Percentiles rank a stretch among this genome's conserved stretches.
Conservation (phyloP, 2,329 filamentous ascomycete species). For the Massarina eburnea region DNA sequence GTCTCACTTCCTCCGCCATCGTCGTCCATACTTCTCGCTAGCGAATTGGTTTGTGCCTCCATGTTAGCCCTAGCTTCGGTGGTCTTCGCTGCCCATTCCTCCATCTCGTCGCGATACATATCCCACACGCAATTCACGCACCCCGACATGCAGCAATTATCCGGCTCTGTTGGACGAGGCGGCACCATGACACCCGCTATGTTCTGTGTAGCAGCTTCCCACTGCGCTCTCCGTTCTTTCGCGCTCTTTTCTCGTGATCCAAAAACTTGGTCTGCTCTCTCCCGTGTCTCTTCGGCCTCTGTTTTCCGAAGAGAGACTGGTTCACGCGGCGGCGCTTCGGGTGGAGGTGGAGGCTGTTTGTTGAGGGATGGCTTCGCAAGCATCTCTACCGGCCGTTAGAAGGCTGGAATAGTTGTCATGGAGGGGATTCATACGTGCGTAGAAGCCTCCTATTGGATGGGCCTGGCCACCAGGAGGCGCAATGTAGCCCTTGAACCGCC, state of each 20-base stretch:
- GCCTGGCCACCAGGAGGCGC: constrained; percentile 42
- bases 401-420: constrained; percentile 1
- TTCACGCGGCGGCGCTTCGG: constrained; percentile 23
- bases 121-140: constrained; percentile 99
- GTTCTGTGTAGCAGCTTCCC: constrained; percentile 60
- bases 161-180: constrained; percentile 82
- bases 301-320: constrained; percentile 42
- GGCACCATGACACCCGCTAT: constrained; percentile 83
- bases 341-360: constrained; percentile 33
- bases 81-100: constrained; percentile 75
- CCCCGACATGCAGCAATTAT: constrained; percentile 99
- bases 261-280: constrained; percentile 72
- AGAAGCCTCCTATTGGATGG: constrained; percentile 41
- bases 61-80: constrained; percentile 63
- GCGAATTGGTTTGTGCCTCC: constrained; percentile 37
- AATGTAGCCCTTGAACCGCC: constrained; percentile 39
- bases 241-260: constrained; percentile 77
- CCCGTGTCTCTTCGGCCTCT: constrained; percentile 57
- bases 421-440: constrained; percentile 28
- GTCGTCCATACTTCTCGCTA: constrained; percentile 70
- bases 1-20: constrained; percentile 75
- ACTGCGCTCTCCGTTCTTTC: constrained; percentile 64
- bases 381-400: constrained; percentile 40
- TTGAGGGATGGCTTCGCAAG: constrained; percentile 31
- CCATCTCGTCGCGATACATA: constrained; percentile 84